These are phyloP conservation scores for Monosporascus sp. DNA, from an alignment of 2,329 filamentous ascomycete genomes.

Conservation along the genomic window DNA sequence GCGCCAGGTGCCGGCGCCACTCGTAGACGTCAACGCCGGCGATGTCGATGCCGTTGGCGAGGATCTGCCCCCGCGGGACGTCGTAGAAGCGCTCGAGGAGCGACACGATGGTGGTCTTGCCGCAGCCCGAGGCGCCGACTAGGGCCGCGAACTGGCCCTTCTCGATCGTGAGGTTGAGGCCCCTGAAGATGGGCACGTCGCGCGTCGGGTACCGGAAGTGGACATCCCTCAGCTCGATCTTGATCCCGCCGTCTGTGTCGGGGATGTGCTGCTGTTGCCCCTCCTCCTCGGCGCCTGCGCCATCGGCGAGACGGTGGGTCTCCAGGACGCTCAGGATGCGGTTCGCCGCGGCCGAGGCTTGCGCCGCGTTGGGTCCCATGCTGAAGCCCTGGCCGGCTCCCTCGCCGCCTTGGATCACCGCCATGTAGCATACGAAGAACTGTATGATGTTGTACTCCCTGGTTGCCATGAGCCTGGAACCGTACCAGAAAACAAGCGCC, in stretches of 20 bases:
- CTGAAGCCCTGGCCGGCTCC: slow-evolving; percentile 61
- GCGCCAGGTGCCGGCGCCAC: slow-evolving; percentile 60
- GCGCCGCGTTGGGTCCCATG: slow-evolving; percentile 59
- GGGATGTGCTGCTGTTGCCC: slow-evolving; percentile 31
- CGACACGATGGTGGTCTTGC: slow-evolving; percentile 67
- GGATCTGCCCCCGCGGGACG: slow-evolving; percentile 55
- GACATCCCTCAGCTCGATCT: slow-evolving; percentile 50
- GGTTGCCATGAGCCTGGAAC: slow-evolving; percentile 50
- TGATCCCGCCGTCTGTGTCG: slow-evolving; percentile 43
- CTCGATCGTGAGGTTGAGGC: slow-evolving; percentile 58
- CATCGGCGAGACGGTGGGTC: slow-evolving; percentile 30
- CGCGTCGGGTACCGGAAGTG: slow-evolving; percentile 58
- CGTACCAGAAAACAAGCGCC: slow-evolving; percentile 64
- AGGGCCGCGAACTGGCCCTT: slow-evolving; percentile 66
- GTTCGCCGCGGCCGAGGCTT: slow-evolving; percentile 54
- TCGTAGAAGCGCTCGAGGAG: slow-evolving; percentile 68
- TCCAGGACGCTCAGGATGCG: slow-evolving; percentile 50
- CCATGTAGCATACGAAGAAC: slow-evolving; percentile 58
- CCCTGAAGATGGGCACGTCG: slow-evolving; percentile 50
- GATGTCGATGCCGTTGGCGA: slow-evolving; percentile 59
- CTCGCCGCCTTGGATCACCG: slow-evolving; percentile 63
- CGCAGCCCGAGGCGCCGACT: slow-evolving; percentile 65
- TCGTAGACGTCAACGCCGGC: slow-evolving; percentile 49
- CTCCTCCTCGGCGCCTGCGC: slow-evolving; percentile 8
- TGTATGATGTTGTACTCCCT: slow-evolving; percentile 40